Conservation (phyloP, 73 alveolate genomes). For the Tetrahymena thermophila region DNA sequence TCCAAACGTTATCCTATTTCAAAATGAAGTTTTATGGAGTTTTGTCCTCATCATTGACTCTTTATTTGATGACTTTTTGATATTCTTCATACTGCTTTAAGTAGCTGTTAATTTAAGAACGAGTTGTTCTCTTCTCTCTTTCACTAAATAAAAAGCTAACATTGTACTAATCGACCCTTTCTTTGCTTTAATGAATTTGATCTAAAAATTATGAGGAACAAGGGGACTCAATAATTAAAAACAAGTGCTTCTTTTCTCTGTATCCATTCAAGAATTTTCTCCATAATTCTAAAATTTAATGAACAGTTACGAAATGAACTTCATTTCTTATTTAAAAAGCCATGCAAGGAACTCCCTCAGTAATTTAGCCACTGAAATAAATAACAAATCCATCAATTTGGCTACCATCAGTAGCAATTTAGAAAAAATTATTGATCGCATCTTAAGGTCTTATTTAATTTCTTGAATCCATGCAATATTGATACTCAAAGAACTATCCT, state of each 20-base stretch:
- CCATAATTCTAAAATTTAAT: neutral
- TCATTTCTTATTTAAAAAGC: neutral
- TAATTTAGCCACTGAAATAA: neutral
- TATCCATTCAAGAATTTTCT: neutral
- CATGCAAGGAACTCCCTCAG: neutral
- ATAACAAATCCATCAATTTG: neutral
- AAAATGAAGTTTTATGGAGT: neutral
- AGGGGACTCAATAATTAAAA: neutral
- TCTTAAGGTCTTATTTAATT: neutral
- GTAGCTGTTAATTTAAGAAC: neutral
- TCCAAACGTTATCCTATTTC: neutral
- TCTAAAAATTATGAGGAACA: neutral
- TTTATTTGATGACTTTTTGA: neutral
- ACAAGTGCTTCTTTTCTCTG: neutral
- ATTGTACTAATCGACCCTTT: neutral
- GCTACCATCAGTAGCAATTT: neutral
- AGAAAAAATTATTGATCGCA: neutral
- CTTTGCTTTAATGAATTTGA: neutral
- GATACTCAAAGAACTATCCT: neutral
- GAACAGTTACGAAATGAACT: neutral
- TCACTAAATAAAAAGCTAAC: neutral
- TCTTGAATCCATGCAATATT: neutral
- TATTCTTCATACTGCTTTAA: neutral
- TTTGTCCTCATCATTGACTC: neutral
- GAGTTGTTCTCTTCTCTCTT: neutral